Evolutionary conservation across 2,329 filamentous ascomycete species (phyloP), one percentile per base, ranked within the genome.

Genomic region (Fusarium sp.): DNA sequence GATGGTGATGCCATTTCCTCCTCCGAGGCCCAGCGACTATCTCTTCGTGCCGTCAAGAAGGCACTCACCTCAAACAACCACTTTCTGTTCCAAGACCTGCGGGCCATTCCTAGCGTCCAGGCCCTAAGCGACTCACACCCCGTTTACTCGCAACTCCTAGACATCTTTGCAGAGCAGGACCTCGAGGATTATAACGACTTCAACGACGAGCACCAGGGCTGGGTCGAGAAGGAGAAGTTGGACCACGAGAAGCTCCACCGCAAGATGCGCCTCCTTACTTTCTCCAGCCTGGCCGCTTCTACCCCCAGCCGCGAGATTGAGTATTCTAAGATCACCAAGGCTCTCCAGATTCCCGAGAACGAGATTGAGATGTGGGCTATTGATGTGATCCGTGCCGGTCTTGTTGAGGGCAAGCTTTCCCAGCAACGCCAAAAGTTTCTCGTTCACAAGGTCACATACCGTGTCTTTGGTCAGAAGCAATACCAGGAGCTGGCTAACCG

Each of bases 301-400:
- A 92, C 92, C 26, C 91, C 92, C 67, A 93, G 90, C 77, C 93
- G 95, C 78, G 94, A 96, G 78, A 92, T 99, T 57, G 92, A 95
- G 67, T 99, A 99, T 84, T 87, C 88, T 73, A 89, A 89, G 78
- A 98, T 99, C 79, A 89, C 92, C 73, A 92, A 92, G 79, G 92
- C 94, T 9, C 90, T 99, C 49, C 92, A 96, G 82, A 91, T 99
- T 60, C 90, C 93, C 48, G 80, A 85, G 49, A 91, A 93, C 71
- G 94, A 98, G 71, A 94, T 98, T 44, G 96, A 99, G 87, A 92
- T 95, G 88, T 99, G 96, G 96, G 94, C 97, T 74, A 99, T 99
- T 78, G 96, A 99, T 81, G 95, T 97, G 75, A 98, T 99, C 83
- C 93, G 96, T 75, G 94, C 95, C 50, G 94, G 95, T 37, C 90